Evolutionary conservation across 208 protist genomes (phyloP).

Genomic region (Angomonas deanei): DNA sequence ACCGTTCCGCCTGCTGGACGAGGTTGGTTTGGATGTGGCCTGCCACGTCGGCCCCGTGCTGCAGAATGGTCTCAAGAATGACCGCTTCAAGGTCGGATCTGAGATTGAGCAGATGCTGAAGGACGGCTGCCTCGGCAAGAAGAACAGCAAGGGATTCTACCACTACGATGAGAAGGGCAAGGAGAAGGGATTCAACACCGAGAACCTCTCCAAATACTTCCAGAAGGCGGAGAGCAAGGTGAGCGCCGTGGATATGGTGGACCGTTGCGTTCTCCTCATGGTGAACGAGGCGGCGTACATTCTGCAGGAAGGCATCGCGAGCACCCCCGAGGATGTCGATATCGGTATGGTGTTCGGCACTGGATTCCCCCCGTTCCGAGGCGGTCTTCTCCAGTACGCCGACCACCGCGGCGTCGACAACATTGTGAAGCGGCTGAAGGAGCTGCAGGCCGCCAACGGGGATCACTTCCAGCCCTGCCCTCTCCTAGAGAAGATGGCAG

Average conservation of each 20-base stretch:
- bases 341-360: conserved; percentile 85
- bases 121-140: conserved; percentile 74
- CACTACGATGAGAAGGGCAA: conserved; percentile 70
- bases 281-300: conserved; percentile 79
- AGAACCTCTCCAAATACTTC: conserved; percentile 25
- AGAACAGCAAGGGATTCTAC: conserved; percentile 89
- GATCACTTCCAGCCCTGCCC: conserved; percentile 56
- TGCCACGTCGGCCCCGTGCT: conserved; percentile 72
- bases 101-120: conserved; percentile 50
- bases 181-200: conserved; percentile 45
- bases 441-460: neutral
- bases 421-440: conserved; percentile 46
- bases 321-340: conserved; percentile 70
- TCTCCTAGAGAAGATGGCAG: conserved; percentile 58
- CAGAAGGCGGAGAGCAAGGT: conserved; percentile 21
- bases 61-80: conserved; percentile 43
- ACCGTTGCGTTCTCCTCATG: conserved; percentile 82
- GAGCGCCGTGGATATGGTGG: conserved; percentile 55
- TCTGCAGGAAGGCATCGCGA: conserved; percentile 60
- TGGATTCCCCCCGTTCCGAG: conserved; percentile 79
- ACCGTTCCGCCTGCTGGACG: conserved; percentile 86
- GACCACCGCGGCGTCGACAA: conserved; percentile 54
- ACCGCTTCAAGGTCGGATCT: conserved; percentile 52
- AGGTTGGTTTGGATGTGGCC: conserved; percentile 90
- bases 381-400: conserved; percentile 75